A percentile compares a stretch with the other conserved stretches of the same genome.
These are phyloP conservation scores for Plectranthus barbatus DNA, from an alignment of 257 asterid species.

Conservation along the genomic window DNA sequence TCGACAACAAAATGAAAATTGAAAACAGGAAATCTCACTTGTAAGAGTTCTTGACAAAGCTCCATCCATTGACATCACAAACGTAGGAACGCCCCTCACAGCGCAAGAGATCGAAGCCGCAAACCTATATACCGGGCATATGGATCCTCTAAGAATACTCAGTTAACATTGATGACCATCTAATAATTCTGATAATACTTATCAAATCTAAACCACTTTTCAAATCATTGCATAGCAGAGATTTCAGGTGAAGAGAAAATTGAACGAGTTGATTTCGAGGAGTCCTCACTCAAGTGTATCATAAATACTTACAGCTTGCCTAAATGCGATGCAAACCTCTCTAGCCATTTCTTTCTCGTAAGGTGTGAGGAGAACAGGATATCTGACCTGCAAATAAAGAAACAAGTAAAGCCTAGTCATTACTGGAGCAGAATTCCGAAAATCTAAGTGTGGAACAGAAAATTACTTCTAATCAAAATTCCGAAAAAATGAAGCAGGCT, in stretches of 20 bases:
- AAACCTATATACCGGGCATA: conserved; percentile 39
- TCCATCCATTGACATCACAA: conserved; percentile 98
- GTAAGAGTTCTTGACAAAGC: conserved; percentile 94
- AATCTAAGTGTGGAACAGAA: not conserved
- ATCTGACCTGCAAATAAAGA: conserved; percentile 60
- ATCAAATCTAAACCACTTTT: not conserved
- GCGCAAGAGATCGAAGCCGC: conserved; percentile 98
- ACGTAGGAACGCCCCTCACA: conserved; percentile 96
- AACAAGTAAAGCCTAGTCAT: not conserved
- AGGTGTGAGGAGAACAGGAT: conserved; percentile 98
- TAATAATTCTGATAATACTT: not conserved
- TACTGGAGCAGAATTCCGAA: no score
- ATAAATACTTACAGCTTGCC: conserved; percentile 77
- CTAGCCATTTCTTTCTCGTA: conserved; percentile 92
- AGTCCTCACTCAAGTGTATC: not conserved
- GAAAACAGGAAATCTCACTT: conserved; percentile 38
- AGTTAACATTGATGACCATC: no score
- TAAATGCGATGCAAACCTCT: conserved; percentile 93
- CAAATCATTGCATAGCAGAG: not conserved
- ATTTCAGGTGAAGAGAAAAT: not conserved
- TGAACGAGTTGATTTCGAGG: not conserved
- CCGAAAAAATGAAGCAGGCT: not conserved
- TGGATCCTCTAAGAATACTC: not conserved
- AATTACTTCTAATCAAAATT: not conserved
- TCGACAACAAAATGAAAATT: not conserved